Evolutionary conservation across 805 yeast species (phyloP).

Genomic region (Scheffersomyces stipitis): DNA sequence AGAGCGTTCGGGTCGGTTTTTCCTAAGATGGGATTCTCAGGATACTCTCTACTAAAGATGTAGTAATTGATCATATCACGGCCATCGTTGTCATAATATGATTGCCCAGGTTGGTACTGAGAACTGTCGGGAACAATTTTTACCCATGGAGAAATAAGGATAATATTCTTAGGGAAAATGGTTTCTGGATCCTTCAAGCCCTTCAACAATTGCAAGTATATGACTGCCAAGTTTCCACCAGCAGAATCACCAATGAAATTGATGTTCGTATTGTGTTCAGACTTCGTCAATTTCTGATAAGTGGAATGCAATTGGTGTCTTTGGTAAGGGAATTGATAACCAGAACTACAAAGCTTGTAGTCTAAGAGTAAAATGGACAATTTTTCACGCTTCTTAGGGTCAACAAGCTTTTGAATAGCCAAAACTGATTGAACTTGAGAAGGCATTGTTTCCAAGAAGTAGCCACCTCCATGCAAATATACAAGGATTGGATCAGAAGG

Average conservation of each 20-base stretch:
- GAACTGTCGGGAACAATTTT: conserved; percentile 21
- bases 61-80: conserved; percentile 9
- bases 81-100: conserved; percentile 29
- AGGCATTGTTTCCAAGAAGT: conserved; percentile 28
- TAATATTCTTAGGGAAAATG: conserved; percentile 24
- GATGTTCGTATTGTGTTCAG: conserved; percentile 26
- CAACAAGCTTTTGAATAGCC: conserved; percentile 27
- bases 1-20: conserved; percentile 4
- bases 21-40: conserved; percentile 10
- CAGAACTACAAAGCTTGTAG: conserved; percentile 27
- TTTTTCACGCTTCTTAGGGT: conserved; percentile 15
- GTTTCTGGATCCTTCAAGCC: conserved; percentile 5
- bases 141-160: conserved; percentile 42
- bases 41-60: background rate
- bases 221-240: conserved; percentile 38
- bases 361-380: conserved; percentile 23
- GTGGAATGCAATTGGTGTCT: conserved; percentile 28
- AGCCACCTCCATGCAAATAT: conserved; percentile 43
- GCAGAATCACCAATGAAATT: conserved; percentile 44
- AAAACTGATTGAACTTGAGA: conserved; percentile 31
- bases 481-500: conserved; percentile 30
- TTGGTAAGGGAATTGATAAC: conserved; percentile 33
- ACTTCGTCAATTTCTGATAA: conserved; percentile 19
- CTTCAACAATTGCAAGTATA: conserved; percentile 28
- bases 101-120: conserved; percentile 28